Evolutionary conservation across 306 rosid genomes (phyloP).

Genomic region (Prunus mume): DNA sequence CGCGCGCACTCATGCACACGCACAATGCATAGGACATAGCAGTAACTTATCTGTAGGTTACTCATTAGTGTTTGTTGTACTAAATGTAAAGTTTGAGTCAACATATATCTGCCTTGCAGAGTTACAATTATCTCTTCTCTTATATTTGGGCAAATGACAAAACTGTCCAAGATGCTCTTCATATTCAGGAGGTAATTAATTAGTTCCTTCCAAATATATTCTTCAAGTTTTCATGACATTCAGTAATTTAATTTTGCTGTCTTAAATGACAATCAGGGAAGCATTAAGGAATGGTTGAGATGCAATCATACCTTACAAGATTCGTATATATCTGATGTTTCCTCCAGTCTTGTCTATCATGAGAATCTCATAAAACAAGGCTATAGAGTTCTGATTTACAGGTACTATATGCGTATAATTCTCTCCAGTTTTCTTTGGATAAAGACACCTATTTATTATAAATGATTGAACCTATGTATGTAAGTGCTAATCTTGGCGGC

Average conservation of each 20-base stretch:
- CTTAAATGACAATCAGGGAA: slow-evolving; percentile 19
- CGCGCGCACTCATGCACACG: background rate
- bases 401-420: slow-evolving; percentile 2
- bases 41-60: background rate
- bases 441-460: too few relatives aligned
- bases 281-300: slow-evolving; percentile 24
- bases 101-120: background rate
- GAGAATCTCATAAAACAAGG: slow-evolving; percentile 22
- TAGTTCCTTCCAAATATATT: background rate
- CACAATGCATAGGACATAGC: background rate
- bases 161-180: slow-evolving; percentile 21
- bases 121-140: background rate
- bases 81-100: too few relatives aligned
- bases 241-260: too few relatives aligned
- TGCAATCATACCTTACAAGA: slow-evolving; percentile 17
- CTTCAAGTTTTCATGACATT: background rate
- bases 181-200: slow-evolving; percentile 7
- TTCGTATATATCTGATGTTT: slow-evolving; percentile 16
- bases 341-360: slow-evolving; percentile 19
- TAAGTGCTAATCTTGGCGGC: too few relatives aligned
- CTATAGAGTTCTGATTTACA: slow-evolving; percentile 30
- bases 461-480: too few relatives aligned
- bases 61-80: too few relatives aligned
- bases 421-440: background rate
- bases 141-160: slow-evolving; percentile 17